These are phyloP conservation scores for Haplosporangium gracile DNA, from an alignment of 192 early-diverging fungal genomes.

Conservation along the genomic window DNA sequence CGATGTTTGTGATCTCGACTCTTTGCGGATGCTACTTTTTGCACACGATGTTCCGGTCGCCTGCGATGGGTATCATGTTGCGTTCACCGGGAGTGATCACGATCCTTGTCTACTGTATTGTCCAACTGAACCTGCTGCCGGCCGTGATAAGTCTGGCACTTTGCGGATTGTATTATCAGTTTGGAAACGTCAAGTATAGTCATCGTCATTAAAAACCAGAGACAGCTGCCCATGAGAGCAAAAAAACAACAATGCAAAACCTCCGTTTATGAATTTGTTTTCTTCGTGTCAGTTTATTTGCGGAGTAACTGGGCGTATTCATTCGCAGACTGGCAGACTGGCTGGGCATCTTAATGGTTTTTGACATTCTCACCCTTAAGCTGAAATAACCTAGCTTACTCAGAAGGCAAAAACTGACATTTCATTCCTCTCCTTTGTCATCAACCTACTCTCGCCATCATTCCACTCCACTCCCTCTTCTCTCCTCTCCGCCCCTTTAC, in stretches of 20 bases:
- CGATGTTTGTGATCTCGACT: conserved; percentile 64
- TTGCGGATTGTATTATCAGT: conserved; percentile 61
- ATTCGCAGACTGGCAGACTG: background rate
- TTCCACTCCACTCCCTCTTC: background rate
- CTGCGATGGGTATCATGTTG: conserved; percentile 78
- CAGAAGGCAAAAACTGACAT: background rate
- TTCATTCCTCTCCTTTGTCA: background rate
- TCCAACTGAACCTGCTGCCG: conserved; percentile 63
- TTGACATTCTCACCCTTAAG: conserved; percentile 8
- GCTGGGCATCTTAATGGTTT: background rate
- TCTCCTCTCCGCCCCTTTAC: background rate
- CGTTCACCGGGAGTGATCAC: conserved; percentile 80
- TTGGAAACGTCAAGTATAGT: conserved; percentile 56
- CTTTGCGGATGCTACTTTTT: conserved; percentile 73
- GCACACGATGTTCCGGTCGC: conserved; percentile 72
- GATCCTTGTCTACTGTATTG: conserved; percentile 73
- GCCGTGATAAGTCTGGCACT: conserved; percentile 58
- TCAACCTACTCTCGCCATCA: background rate
- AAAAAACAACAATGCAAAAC: background rate
- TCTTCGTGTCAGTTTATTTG: background rate
- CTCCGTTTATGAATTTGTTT: no score
- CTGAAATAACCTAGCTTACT: background rate
- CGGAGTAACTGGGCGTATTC: background rate
- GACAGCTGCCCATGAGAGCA: background rate
- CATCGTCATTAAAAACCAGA: background rate